Conservation (phyloP, 75 land plant genomes). For the Adiantum capillusveneris region DNA sequence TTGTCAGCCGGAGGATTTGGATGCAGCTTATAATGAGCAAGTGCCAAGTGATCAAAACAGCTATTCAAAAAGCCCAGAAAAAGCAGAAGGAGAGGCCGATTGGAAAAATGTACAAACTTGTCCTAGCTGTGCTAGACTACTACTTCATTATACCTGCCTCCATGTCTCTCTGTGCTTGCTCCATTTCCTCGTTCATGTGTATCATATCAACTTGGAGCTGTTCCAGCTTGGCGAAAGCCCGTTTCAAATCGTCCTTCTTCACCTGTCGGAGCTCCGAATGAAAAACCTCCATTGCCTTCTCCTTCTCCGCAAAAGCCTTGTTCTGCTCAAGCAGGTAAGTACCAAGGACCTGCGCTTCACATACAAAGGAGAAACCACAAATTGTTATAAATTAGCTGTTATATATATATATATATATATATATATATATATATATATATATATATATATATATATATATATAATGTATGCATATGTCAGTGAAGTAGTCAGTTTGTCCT, state of each 20-base stretch:
- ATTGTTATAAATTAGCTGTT: no score
- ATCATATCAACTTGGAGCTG: not conserved
- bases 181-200: not conserved
- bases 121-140: not conserved
- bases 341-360: no score
- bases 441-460: no score
- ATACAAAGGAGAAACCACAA: no score
- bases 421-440: no score
- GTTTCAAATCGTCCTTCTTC: not conserved
- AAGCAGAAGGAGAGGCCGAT: not conserved
- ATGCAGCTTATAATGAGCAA: not conserved
- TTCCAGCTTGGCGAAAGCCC: not conserved
- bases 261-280: not conserved
- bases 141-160: not conserved
- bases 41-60: not conserved
- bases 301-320: not conserved
- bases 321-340: no score
- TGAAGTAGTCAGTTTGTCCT: no score
- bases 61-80: not conserved
- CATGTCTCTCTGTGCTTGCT: not conserved
- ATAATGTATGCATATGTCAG: no score
- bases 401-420: no score
- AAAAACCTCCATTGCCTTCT: not conserved
- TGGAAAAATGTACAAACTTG: not conserved
- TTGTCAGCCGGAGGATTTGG: not conserved